phyloP scores from a whole-genome alignment of 2,329 filamentous ascomycete genomes.

The Davidsoniella neocaledoniae region DNA sequence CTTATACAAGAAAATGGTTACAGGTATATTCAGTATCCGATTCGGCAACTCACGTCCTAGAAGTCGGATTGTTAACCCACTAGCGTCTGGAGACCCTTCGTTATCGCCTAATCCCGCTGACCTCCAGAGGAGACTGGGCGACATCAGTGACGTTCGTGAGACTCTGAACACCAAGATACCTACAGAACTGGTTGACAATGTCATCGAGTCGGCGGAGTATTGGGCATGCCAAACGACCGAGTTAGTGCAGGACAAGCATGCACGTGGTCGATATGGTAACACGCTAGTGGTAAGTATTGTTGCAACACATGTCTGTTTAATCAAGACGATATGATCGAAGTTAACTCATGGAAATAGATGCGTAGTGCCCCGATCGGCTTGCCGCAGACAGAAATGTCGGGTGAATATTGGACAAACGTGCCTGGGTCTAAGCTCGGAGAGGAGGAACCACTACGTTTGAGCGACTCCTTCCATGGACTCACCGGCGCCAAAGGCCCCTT shows the following conservation, averaged over 20 bases:
- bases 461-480: neutral
- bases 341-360: conserved; percentile 19
- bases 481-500: conserved; percentile 18
- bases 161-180: conserved; percentile 32
- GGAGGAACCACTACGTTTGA: neutral
- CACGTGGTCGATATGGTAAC: neutral
- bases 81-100: too few species aligned
- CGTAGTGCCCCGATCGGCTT: conserved; percentile 27
- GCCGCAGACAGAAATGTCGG: conserved; percentile 9
- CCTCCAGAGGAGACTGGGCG: conserved; percentile 14
- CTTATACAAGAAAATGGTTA: too few species aligned
- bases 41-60: too few species aligned
- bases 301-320: neutral
- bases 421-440: neutral
- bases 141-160: conserved; percentile 32
- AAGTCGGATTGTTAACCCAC: too few species aligned
- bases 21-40: too few species aligned
- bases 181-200: conserved; percentile 35
- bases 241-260: neutral
- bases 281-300: conserved; percentile 2
- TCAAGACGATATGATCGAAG: neutral
- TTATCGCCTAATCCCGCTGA: neutral
- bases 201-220: conserved; percentile 45
- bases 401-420: neutral
- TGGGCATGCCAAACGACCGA: conserved; percentile 33